Evolutionary conservation across 306 rosid genomes (phyloP), one percentile per base, ranked within the genome.

Genomic region (Inga leiocalycina): DNA sequence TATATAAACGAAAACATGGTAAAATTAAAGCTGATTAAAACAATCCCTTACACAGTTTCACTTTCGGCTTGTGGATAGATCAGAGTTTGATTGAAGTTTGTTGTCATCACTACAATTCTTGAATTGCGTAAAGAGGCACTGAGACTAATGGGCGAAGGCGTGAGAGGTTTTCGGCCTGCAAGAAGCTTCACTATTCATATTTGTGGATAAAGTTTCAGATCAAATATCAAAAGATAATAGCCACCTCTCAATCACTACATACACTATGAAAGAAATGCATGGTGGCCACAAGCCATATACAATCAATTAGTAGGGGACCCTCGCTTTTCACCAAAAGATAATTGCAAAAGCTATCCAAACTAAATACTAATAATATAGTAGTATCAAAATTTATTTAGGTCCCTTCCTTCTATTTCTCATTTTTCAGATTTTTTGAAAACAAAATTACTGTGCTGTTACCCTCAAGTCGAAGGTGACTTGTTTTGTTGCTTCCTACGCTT

Each of bases 171-270:
- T 78, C 68, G 69, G 84, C 5, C n/a, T 9, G 24, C 59, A 57
- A 24, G 49, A 68, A 52, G 64, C 34, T 51, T 4, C 11, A 35
- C 46, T 39, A 11, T 76, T 59, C 76, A 16, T 39, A 61, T 80
- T 79, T 82, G 88, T 59, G 83, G 87, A 85, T 83, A 88, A 72
- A 85, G 76, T 48, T 71, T 35, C 59, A 76, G 85, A 76, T 54
- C 74, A 81, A 74, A 61, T 45, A 22, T 59, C 64, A 49, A 0
- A 12, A 49, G 54, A 14, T 16, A 49, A 56, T 62, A 24, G 30
- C 49, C 73, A 73, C 84, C 69, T 72, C 76, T 77, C 83, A 48
- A 39, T 56, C 64, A n/a, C 37, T 14, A 32, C 34, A 32, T 79
- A 45, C 37, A 4, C 39, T 4, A 67, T 64, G 61, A 84, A 85